phyloP scores from a whole-genome alignment of 1,139 yeast genomes.

The Magnusiomyces magnusii region DNA sequence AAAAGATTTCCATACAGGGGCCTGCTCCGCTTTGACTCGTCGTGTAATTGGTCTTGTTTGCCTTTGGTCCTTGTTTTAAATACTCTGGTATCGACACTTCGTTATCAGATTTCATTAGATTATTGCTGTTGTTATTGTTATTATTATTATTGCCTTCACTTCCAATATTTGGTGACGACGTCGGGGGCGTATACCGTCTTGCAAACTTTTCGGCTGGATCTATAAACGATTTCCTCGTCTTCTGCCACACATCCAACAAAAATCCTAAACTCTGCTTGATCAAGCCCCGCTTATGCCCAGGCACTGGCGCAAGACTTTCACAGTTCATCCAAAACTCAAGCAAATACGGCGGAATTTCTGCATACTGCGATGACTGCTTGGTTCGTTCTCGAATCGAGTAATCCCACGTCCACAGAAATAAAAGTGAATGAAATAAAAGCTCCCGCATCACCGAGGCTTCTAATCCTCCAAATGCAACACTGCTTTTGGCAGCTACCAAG shows the following conservation, averaged over 20 bases:
- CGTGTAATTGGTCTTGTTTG: too few species aligned
- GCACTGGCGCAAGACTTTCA: neutral
- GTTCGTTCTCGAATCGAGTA: neutral
- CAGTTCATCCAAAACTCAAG: slow-evolving; percentile 1
- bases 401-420: slow-evolving; percentile 3
- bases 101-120: too few species aligned
- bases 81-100: too few species aligned
- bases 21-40: neutral
- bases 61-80: too few species aligned
- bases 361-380: neutral
- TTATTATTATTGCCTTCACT: too few species aligned
- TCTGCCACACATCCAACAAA: neutral
- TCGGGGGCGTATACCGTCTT: neutral
- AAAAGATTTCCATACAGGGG: slow-evolving; percentile 1
- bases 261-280: neutral
- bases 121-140: too few species aligned
- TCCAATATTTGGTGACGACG: neutral
- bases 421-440: neutral
- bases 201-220: neutral
- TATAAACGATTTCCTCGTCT: slow-evolving; percentile 3
- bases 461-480: neutral
- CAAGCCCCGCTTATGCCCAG: neutral
- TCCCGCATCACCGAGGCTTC: neutral
- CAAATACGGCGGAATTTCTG: neutral
- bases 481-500: neutral